phyloP scores from a whole-genome alignment of 2,329 filamentous ascomycete genomes.

The Proliferodiscus dingleyae region DNA sequence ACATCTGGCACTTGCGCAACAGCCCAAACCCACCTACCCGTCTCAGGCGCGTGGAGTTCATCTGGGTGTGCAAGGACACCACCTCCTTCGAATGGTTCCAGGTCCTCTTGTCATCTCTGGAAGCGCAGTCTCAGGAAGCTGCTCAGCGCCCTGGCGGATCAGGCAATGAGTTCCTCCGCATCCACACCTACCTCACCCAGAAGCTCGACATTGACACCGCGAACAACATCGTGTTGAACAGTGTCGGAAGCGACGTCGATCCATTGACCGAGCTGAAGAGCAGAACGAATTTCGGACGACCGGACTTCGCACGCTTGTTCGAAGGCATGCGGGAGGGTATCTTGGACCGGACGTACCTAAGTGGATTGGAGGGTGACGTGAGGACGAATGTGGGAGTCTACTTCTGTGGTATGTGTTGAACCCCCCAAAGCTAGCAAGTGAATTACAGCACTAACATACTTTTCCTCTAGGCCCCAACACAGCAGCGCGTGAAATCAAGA shows the following conservation, averaged over 20 bases:
- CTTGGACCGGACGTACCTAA: conserved; percentile 76
- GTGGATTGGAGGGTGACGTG: conserved; percentile 69
- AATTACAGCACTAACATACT: conserved; percentile 9
- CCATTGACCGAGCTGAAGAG: conserved; percentile 87
- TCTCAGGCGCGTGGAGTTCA: conserved; percentile 93
- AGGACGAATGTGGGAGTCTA: conserved; percentile 92
- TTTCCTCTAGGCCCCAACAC: conserved; percentile 30
- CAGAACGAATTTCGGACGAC: conserved; percentile 90
- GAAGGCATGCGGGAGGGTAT: conserved; percentile 84
- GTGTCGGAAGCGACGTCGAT: conserved; percentile 80
- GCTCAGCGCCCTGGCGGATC: conserved; percentile 63
- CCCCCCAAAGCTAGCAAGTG: background rate
- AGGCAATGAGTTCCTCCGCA: conserved; percentile 82
- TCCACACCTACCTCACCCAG: conserved; percentile 96
- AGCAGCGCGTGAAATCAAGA: conserved; percentile 76
- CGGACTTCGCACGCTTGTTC: conserved; percentile 80
- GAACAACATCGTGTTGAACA: conserved; percentile 96
- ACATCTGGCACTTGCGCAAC: conserved; percentile 95
- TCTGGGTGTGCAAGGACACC: conserved; percentile 97
- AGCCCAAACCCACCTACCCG: conserved; percentile 83
- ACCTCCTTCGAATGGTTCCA: conserved; percentile 99
- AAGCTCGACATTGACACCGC: conserved; percentile 86
- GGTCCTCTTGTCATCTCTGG: conserved; percentile 82
- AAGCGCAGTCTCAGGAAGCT: conserved; percentile 72
- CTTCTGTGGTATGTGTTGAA: conserved; percentile 75